A percentile compares a stretch with the other conserved stretches of the same genome.
phyloP scores from a whole-genome alignment of 78 protist species.

The Guillardia theta region DNA sequence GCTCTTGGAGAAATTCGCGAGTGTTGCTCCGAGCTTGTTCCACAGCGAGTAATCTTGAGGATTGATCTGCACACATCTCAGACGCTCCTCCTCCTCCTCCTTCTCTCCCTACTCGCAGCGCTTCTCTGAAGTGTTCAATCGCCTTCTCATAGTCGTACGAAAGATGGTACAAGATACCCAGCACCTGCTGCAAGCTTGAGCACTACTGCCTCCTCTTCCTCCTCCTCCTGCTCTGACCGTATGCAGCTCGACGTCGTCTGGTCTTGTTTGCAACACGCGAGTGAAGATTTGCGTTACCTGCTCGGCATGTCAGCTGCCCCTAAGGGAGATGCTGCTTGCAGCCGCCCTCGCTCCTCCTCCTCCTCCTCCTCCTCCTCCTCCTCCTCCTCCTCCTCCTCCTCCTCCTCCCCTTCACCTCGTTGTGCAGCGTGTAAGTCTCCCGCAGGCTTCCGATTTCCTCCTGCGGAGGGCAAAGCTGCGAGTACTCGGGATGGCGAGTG shows the following conservation, averaged over 20 bases:
- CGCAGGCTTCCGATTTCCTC: conserved; percentile 14
- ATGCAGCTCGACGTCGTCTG: conserved; percentile 75
- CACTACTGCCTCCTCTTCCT: too few species aligned
- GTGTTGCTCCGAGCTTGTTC: conserved; percentile 92
- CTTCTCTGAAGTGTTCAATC: neutral
- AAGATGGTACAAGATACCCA: conserved; percentile 80
- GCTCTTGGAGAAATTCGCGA: conserved; percentile 67
- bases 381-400: too few species aligned
- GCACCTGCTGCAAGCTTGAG: too few species aligned
- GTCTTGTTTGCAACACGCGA: neutral
- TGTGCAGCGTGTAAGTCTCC: too few species aligned
- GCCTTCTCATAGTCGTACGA: conserved; percentile 81
- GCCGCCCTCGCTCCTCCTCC: too few species aligned
- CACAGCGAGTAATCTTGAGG: conserved; percentile 73
- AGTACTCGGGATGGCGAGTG: conserved; percentile 46
- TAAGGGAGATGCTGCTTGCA: too few species aligned
- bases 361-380: too few species aligned
- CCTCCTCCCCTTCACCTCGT: too few species aligned
- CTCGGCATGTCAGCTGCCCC: too few species aligned
- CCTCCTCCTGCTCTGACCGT: too few species aligned
- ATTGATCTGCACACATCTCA: neutral
- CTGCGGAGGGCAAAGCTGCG: neutral
- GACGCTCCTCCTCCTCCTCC: neutral
- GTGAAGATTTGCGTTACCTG: neutral
- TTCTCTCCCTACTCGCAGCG: neutral